phyloP scores from a whole-genome alignment of 2,329 filamentous ascomycete genomes.

The Phaeophleospora eucalypticola region DNA sequence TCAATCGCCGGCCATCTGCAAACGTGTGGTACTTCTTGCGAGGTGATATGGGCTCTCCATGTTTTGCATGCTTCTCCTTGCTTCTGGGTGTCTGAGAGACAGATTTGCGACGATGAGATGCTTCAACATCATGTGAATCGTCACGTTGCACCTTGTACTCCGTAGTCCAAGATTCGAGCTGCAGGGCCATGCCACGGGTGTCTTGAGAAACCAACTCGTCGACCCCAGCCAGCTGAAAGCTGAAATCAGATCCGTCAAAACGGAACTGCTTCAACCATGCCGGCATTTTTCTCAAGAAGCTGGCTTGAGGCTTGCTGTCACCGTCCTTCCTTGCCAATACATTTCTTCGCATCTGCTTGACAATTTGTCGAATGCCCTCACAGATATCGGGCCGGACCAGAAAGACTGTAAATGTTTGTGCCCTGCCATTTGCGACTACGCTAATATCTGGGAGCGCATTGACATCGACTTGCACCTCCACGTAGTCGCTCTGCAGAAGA shows the following conservation, averaged over 20 bases:
- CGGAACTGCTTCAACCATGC: slow-evolving; percentile 80
- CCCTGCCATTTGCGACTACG: slow-evolving; percentile 71
- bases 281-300: slow-evolving; percentile 74
- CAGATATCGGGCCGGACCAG: slow-evolving; percentile 90
- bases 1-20: slow-evolving; percentile 76
- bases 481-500: slow-evolving; percentile 77
- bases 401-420: slow-evolving; percentile 84
- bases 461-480: slow-evolving; percentile 81
- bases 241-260: slow-evolving; percentile 83
- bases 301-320: slow-evolving; percentile 44
- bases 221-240: slow-evolving; percentile 82
- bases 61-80: slow-evolving; percentile 23
- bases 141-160: slow-evolving; percentile 80
- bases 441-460: slow-evolving; percentile 81
- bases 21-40: slow-evolving; percentile 47
- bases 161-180: slow-evolving; percentile 80
- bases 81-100: slow-evolving; percentile 62
- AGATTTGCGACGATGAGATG: slow-evolving; percentile 60
- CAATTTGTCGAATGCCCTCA: slow-evolving; percentile 85
- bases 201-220: slow-evolving; percentile 79
- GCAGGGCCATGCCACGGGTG: slow-evolving; percentile 76
- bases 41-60: slow-evolving; percentile 35
- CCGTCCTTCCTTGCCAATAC: slow-evolving; percentile 53
- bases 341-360: slow-evolving; percentile 72
- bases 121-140: slow-evolving; percentile 40